phyloP scores from a whole-genome alignment of 805 yeast species.

The Tetrapisispora fleetii region DNA sequence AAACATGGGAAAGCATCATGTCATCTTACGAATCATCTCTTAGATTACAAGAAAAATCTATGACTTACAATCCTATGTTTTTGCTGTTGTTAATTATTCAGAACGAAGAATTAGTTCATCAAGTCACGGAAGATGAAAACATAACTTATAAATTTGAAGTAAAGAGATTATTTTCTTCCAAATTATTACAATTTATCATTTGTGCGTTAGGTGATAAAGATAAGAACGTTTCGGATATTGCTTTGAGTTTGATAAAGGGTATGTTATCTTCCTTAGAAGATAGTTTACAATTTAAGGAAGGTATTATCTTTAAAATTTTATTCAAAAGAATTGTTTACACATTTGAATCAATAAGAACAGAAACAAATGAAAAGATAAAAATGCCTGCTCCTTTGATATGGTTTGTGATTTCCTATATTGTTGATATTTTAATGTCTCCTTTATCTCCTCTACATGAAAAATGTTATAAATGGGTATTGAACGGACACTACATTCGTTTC shows the following conservation, averaged over 20 bases:
- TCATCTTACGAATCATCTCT: slow-evolving; percentile 10
- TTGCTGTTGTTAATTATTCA: slow-evolving; percentile 50
- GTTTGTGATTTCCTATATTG: slow-evolving; percentile 43
- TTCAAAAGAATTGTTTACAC: slow-evolving; percentile 35
- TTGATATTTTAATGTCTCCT: slow-evolving; percentile 55
- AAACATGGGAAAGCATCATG: slow-evolving; percentile 26
- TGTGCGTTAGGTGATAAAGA: slow-evolving; percentile 33
- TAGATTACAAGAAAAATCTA: slow-evolving; percentile 6
- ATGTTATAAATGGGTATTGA: slow-evolving; percentile 53
- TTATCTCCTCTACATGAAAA: slow-evolving; percentile 67
- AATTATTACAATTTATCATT: slow-evolving; percentile 38
- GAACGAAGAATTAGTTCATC: slow-evolving; percentile 50
- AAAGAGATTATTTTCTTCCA: slow-evolving; percentile 46
- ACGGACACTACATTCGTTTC: slow-evolving; percentile 30
- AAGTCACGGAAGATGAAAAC: slow-evolving; percentile 24
- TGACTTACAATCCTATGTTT: slow-evolving; percentile 62
- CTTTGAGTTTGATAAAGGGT: slow-evolving; percentile 37
- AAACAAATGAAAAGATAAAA: slow-evolving; percentile 8
- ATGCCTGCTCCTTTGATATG: slow-evolving; percentile 42
- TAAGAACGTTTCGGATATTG: slow-evolving; percentile 26
- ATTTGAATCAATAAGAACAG: slow-evolving; percentile 14
- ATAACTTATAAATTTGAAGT: slow-evolving; percentile 36
- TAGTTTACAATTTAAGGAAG: slow-evolving; percentile 44
- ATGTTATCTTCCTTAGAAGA: slow-evolving; percentile 35
- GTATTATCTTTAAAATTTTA: slow-evolving; percentile 43